phyloP scores from a whole-genome alignment of 768 basidiomycete genomes.

The Amanita phalloides region DNA sequence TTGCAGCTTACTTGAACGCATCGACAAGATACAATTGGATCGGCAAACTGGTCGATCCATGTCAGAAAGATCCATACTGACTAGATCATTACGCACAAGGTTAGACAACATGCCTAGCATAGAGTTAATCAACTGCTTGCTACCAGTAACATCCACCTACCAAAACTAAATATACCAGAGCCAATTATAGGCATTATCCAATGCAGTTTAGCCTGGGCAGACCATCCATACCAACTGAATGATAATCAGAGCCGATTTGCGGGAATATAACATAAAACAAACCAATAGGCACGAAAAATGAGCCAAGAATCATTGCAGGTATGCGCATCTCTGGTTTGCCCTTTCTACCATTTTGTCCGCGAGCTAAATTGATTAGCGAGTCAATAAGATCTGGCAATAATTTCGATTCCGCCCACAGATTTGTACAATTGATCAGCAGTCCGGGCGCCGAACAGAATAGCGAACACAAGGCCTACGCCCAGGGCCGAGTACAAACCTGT shows the following conservation, averaged over 20 bases:
- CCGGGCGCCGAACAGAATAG: conserved; percentile 38
- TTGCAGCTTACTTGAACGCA: conserved; percentile 60
- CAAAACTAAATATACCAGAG: conserved; percentile 50
- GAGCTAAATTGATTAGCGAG: conserved; percentile 21
- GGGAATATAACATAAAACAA: conserved; percentile 38
- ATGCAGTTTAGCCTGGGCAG: conserved; percentile 50
- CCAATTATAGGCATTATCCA: conserved; percentile 75
- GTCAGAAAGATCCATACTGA: background rate
- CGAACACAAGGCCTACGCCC: conserved; percentile 41
- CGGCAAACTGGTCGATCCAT: conserved; percentile 34
- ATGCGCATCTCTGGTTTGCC: conserved; percentile 71
- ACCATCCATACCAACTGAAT: conserved; percentile 69
- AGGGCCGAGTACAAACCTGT: conserved; percentile 48
- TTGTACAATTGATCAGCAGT: conserved; percentile 38
- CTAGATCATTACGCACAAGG: conserved; percentile 32
- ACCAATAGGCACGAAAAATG: conserved; percentile 60
- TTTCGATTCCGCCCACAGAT: conserved; percentile 21
- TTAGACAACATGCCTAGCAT: conserved; percentile 38
- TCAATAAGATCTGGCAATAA: background rate
- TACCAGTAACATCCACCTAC: conserved; percentile 12
- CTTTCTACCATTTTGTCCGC: conserved; percentile 46
- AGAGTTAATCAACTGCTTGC: background rate
- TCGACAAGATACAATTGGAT: conserved; percentile 66
- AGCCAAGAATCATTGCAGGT: conserved; percentile 61
- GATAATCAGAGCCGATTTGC: background rate